These are phyloP conservation scores for Ilyonectria destructans DNA, from an alignment of 2,329 filamentous ascomycete genomes.

Conservation along the genomic window DNA sequence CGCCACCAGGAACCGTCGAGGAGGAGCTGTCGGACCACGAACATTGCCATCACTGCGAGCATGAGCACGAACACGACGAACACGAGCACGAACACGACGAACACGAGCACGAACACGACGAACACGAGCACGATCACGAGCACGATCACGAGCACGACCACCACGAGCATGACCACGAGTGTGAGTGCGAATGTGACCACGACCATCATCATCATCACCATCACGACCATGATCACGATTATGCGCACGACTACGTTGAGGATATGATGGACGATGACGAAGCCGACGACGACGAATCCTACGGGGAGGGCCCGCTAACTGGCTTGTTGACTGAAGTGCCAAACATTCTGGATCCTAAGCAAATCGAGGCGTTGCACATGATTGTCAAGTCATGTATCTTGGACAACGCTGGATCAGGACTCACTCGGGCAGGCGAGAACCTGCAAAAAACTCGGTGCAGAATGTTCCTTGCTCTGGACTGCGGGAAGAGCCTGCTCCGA, in stretches of 20 bases:
- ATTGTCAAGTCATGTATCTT: conserved; percentile 97
- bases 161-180: conserved; percentile 48
- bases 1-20: conserved; percentile 55
- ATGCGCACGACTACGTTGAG: conserved; percentile 64
- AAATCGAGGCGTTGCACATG: conserved; percentile 97
- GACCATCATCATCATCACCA: conserved; percentile 53
- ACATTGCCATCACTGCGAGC: conserved; percentile 55
- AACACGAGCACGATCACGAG: conserved; percentile 55
- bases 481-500: conserved; percentile 88
- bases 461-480: conserved; percentile 90
- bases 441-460: conserved; percentile 93
- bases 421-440: conserved; percentile 80
- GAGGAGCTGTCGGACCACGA: conserved; percentile 59
- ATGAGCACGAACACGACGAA: conserved; percentile 29
- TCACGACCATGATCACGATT: conserved; percentile 57
- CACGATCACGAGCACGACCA: conserved; percentile 57
- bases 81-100: conserved; percentile 38
- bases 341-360: conserved; percentile 92
- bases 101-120: conserved; percentile 37
- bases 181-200: conserved; percentile 45
- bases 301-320: conserved; percentile 83
- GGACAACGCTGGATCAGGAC: conserved; percentile 81
- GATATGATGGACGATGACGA: conserved; percentile 78
- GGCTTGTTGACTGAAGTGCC: conserved; percentile 94
- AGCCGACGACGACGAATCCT: conserved; percentile 83